Conservation (phyloP, 2,329 filamentous ascomycete genomes). For the Eurotiales sp. region DNA sequence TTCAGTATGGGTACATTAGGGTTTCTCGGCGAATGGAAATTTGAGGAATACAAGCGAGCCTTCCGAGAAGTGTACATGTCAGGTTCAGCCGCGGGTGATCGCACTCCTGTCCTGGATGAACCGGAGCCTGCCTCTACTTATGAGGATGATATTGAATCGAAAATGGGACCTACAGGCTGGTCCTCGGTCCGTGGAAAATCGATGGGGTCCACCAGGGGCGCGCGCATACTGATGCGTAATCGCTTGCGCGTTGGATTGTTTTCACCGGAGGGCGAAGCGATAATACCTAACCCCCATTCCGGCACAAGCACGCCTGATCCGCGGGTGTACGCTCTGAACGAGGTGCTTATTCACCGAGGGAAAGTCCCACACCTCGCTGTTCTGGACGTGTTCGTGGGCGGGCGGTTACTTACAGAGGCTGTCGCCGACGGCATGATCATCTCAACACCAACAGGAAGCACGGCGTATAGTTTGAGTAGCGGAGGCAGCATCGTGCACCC, state of each 20-base stretch:
- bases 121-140: conserved; percentile 28
- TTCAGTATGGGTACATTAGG: conserved; percentile 97
- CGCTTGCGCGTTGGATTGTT: conserved; percentile 83
- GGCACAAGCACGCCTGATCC: conserved; percentile 25
- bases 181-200: conserved; percentile 72
- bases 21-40: conserved; percentile 96
- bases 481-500: conserved; percentile 94
- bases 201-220: conserved; percentile 69
- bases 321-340: conserved; percentile 77
- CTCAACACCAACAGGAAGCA: conserved; percentile 89
- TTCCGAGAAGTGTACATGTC: conserved; percentile 92
- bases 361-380: conserved; percentile 85
- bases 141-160: conserved; percentile 23
- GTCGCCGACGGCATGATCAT: conserved; percentile 94
- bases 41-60: conserved; percentile 84
- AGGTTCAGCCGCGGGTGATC: conserved; percentile 53
- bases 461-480: conserved; percentile 89
- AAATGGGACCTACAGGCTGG: conserved; percentile 56
- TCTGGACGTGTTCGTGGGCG: conserved; percentile 86
- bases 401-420: conserved; percentile 85
- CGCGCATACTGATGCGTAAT: conserved; percentile 81
- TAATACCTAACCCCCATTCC: conserved; percentile 42
- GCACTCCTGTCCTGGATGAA: conserved; percentile 43
- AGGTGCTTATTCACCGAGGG: conserved; percentile 89
- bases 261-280: conserved; percentile 56